These are phyloP conservation scores for Nemania serpens DNA, from an alignment of 2,329 filamentous ascomycete genomes.

Conservation along the genomic window DNA sequence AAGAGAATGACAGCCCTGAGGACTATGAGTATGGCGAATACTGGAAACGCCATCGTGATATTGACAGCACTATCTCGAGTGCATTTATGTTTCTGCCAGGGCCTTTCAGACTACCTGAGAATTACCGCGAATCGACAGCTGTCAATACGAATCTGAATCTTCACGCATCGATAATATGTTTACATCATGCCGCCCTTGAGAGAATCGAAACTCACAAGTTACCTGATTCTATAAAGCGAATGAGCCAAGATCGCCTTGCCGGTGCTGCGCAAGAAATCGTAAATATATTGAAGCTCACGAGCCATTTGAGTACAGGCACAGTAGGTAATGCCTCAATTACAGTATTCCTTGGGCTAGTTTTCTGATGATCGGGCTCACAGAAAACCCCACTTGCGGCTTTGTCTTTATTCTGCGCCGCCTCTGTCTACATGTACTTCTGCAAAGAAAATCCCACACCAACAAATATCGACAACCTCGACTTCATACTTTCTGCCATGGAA, in stretches of 20 bases:
- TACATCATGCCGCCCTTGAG: constrained; percentile 87
- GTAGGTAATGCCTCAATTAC: constrained; percentile 53
- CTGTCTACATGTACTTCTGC: constrained; percentile 75
- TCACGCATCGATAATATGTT: constrained; percentile 83
- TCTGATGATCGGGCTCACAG: constrained; percentile 46
- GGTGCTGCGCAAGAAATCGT: constrained; percentile 84
- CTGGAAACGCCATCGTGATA: constrained; percentile 81
- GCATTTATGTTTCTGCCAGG: constrained; percentile 80
- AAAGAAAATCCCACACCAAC: constrained; percentile 60
- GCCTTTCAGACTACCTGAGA: constrained; percentile 71
- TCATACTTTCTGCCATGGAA: constrained; percentile 78
- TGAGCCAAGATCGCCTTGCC: constrained; percentile 74
- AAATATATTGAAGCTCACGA: constrained; percentile 79
- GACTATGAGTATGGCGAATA: constrained; percentile 77
- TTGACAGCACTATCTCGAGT: constrained; percentile 81
- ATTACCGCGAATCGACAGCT: constrained; percentile 70
- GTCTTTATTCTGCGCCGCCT: constrained; percentile 81
- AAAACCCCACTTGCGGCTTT: constrained; percentile 80
- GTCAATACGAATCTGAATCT: constrained; percentile 87
- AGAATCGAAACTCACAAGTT: constrained; percentile 76
- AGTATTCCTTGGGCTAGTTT: not conserved
- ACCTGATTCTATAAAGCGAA: constrained; percentile 65
- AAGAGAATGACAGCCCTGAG: constrained; percentile 70
- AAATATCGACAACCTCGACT: constrained; percentile 64
- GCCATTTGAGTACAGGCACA: constrained; percentile 67